A percentile compares a stretch with the other conserved stretches of the same genome.
These are phyloP conservation scores for Halenospora varia DNA, from an alignment of 495 filamentous ascomycete species.

Conservation along the genomic window DNA sequence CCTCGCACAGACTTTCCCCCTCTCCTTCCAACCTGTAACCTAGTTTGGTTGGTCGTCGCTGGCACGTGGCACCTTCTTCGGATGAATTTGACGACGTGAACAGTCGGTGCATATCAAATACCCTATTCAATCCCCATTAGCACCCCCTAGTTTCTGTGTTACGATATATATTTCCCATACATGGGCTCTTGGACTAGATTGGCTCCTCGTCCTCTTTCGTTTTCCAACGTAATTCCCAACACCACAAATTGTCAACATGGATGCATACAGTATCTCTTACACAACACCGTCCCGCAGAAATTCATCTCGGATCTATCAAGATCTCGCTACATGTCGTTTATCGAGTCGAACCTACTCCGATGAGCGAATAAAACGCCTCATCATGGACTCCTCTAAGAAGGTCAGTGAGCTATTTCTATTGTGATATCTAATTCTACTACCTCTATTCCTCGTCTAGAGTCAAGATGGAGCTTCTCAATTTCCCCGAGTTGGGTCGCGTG, in stretches of 20 bases:
- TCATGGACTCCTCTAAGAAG: constrained; percentile 32
- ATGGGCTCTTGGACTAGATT: not conserved
- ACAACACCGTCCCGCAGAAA: constrained; percentile 36
- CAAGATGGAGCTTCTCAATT: too few species aligned
- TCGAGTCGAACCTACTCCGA: constrained; percentile 20
- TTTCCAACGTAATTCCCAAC: not conserved
- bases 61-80: not conserved
- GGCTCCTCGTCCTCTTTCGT: not conserved
- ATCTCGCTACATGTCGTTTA: constrained; percentile 33
- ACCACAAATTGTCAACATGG: constrained; percentile 27
- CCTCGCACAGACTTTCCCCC: not conserved
- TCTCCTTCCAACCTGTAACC: not conserved
- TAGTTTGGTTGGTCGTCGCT: not conserved
- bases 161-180: not conserved
- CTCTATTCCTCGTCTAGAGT: constrained; percentile 7
- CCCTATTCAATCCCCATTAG: too few species aligned
- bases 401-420: constrained; percentile 15
- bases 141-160: not conserved
- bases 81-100: not conserved
- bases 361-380: constrained; percentile 28
- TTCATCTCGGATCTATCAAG: constrained; percentile 44
- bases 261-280: constrained; percentile 45
- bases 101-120: too few species aligned
- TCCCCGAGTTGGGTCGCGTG: too few species aligned
- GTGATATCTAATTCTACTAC: constrained; percentile 1